Percentiles rank a stretch among this genome's conserved stretches.
Evolutionary conservation across 2,329 filamentous ascomycete species (phyloP).

Genomic region (Pseudogymnoascus sp.): DNA sequence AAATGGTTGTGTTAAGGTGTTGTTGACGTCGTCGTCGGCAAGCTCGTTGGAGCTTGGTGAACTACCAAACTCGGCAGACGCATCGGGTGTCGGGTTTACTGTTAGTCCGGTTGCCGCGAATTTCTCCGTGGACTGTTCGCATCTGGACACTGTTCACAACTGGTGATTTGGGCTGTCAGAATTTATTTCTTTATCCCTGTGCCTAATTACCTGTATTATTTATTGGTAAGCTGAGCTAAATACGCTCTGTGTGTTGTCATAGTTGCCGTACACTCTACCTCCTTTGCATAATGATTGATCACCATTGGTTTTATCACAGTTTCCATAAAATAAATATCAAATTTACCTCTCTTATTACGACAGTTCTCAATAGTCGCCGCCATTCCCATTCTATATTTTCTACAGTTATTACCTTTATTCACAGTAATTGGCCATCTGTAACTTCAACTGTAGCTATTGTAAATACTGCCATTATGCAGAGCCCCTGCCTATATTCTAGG

Average conservation of each 20-base stretch:
- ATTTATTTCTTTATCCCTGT: neutral
- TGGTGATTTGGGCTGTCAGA: neutral
- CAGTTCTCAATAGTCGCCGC: too few relatives aligned
- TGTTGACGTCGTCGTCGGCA: neutral
- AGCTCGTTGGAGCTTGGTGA: neutral
- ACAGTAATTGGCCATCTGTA: too few relatives aligned
- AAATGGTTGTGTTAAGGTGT: neutral
- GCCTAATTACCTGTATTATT: neutral
- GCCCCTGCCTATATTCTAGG: neutral
- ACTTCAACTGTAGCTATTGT: too few relatives aligned
- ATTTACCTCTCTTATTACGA: too few relatives aligned
- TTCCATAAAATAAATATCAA: too few relatives aligned
- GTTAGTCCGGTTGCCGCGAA: neutral
- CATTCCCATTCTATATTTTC: too few relatives aligned
- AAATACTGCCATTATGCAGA: neutral
- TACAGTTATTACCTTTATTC: too few relatives aligned
- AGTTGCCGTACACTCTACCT: neutral
- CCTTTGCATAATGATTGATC: neutral
- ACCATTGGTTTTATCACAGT: too few relatives aligned
- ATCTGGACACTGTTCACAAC: neutral
- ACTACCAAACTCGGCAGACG: constrained; percentile 6
- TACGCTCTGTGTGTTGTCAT: neutral
- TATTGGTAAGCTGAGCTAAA: neutral
- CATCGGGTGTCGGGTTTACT: neutral
- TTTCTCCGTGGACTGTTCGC: neutral